Evolutionary conservation across 306 rosid species (phyloP).

Genomic region (Heteromeles arbutifolia): DNA sequence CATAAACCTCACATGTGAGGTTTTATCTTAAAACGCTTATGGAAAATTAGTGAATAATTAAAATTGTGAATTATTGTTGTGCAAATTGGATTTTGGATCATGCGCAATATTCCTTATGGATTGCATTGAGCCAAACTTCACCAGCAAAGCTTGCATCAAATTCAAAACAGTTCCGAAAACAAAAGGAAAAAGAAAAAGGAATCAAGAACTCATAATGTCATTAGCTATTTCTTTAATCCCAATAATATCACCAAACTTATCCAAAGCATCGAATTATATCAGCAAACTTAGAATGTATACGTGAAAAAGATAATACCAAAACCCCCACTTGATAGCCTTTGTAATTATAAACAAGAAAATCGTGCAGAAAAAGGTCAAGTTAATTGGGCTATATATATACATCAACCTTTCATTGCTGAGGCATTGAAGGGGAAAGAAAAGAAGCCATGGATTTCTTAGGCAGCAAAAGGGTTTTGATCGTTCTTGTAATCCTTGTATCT

Average conservation of each 20-base stretch:
- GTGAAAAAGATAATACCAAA: neutral
- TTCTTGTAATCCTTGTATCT: slow-evolving; percentile 29
- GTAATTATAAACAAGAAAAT: slow-evolving; percentile 5
- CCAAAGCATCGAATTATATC: neutral
- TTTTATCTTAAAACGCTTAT: neutral
- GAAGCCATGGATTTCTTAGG: slow-evolving; percentile 32
- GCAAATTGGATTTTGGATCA: too few species aligned
- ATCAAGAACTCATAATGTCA: neutral
- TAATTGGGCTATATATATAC: neutral
- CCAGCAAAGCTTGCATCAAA: neutral
- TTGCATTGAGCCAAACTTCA: neutral
- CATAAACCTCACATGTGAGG: too few species aligned
- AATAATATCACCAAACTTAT: neutral
- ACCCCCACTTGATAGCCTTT: slow-evolving; percentile 13
- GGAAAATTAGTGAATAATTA: neutral
- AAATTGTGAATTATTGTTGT: neutral
- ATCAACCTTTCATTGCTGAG: neutral
- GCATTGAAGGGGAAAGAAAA: slow-evolving; percentile 6
- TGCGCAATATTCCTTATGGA: neutral
- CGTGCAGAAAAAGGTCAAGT: neutral
- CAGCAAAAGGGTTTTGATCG: slow-evolving; percentile 6
- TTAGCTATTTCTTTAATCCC: slow-evolving; percentile 2
- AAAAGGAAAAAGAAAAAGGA: neutral
- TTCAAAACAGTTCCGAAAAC: neutral
- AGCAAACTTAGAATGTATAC: neutral